Evolutionary conservation across 2,329 filamentous ascomycete genomes (phyloP).

Genomic region (Pseudogymnoascus sp.): DNA sequence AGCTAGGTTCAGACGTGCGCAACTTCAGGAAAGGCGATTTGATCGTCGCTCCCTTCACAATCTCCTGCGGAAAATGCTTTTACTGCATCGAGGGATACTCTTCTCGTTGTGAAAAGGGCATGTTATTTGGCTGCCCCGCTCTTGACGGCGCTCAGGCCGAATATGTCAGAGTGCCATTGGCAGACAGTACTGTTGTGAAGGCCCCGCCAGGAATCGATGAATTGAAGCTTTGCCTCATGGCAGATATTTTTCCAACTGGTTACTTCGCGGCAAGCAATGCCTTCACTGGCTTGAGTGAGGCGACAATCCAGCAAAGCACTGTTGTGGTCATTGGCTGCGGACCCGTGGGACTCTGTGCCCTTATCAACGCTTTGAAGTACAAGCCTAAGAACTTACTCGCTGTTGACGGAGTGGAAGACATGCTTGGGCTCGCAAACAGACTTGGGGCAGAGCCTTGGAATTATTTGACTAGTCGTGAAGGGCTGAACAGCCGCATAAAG

Average conservation of each 20-base stretch:
- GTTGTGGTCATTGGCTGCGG: conserved; percentile 47
- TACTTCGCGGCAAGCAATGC: conserved; percentile 59
- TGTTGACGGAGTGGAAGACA: conserved; percentile 40
- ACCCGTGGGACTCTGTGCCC: conserved; percentile 43
- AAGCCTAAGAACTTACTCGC: conserved; percentile 42
- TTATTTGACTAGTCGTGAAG: conserved; percentile 27
- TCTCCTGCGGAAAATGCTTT: conserved; percentile 40
- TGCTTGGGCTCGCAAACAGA: conserved; percentile 38
- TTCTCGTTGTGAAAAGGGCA: conserved; percentile 36
- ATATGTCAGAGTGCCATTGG: conserved; percentile 68
- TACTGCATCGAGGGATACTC: conserved; percentile 42
- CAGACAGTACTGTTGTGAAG: conserved; percentile 67
- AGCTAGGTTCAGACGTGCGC: conserved; percentile 49
- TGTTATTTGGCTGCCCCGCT: conserved; percentile 45
- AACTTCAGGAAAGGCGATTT: conserved; percentile 52
- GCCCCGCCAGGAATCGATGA: conserved; percentile 62
- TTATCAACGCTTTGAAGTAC: conserved; percentile 45
- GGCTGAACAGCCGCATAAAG: conserved; percentile 23
- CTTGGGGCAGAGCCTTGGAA: conserved; percentile 40
- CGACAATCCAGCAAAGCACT: conserved; percentile 31
- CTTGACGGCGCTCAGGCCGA: conserved; percentile 75
- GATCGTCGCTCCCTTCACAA: conserved; percentile 43
- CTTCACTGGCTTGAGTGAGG: conserved; percentile 38
- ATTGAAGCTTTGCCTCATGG: conserved; percentile 48
- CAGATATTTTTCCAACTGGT: conserved; percentile 47